These are phyloP conservation scores for Phalaenopsis equestris DNA, from an alignment of 106 monocot species.

Conservation along the genomic window DNA sequence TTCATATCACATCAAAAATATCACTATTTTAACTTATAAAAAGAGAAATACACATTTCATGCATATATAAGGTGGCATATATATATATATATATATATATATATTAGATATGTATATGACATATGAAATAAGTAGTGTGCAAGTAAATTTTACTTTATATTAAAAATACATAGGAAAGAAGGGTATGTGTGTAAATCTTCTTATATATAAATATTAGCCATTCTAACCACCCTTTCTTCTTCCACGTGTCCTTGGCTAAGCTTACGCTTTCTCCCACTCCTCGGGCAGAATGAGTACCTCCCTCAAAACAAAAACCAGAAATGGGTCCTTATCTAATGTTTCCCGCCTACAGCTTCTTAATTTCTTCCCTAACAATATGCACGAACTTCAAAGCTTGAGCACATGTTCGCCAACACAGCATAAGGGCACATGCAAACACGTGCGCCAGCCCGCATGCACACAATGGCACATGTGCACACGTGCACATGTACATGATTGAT, in stretches of 20 bases:
- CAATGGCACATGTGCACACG: slow-evolving; percentile 9
- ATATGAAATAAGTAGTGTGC: too few species aligned
- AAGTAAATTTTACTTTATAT: too few species aligned
- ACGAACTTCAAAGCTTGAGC: background rate
- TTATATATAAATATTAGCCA: too few species aligned
- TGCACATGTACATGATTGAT: slow-evolving; percentile 6
- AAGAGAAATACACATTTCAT: too few species aligned
- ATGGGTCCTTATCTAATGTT: background rate
- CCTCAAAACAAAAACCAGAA: background rate
- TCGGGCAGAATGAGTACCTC: background rate
- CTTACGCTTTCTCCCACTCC: background rate
- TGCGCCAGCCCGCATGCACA: slow-evolving; percentile 5
- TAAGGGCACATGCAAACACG: slow-evolving; percentile 11
- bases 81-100: too few species aligned
- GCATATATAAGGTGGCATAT: too few species aligned
- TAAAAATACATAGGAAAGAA: too few species aligned
- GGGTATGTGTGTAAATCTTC: too few species aligned
- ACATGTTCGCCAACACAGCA: background rate
- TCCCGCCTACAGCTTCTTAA: background rate
- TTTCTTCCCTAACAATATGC: background rate
- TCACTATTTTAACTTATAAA: too few species aligned
- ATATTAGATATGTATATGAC: too few species aligned
- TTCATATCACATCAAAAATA: too few species aligned
- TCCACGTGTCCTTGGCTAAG: background rate
- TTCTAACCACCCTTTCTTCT: background rate